phyloP scores from a whole-genome alignment of 345 rosid genomes.

The Populus davidiana region DNA sequence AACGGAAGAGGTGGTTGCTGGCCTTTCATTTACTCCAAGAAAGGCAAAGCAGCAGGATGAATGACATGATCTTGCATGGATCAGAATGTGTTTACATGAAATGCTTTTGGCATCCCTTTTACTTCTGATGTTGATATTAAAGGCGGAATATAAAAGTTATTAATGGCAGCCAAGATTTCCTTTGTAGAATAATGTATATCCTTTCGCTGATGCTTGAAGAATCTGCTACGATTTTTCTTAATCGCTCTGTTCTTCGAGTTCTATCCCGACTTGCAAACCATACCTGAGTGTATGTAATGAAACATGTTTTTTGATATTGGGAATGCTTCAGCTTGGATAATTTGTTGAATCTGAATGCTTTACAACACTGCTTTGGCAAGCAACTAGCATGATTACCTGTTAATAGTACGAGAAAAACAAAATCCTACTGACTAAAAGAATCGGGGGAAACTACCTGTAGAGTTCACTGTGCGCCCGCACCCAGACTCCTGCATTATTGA shows the following conservation, averaged over 20 bases:
- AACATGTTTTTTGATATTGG: too few relatives aligned
- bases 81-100: background rate
- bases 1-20: conserved; percentile 45
- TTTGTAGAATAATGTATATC: background rate
- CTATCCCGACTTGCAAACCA: background rate
- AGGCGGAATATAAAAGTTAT: background rate
- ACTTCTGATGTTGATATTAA: background rate
- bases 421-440: too few relatives aligned
- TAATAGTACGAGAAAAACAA: too few relatives aligned
- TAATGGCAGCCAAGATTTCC: background rate
- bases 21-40: conserved; percentile 34
- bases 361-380: too few relatives aligned
- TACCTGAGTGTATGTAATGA: background rate
- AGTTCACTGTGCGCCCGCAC: too few relatives aligned
- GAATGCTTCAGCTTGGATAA: too few relatives aligned
- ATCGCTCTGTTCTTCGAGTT: background rate
- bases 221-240: background rate
- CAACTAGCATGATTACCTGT: too few relatives aligned
- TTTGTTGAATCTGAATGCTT: too few relatives aligned
- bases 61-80: background rate
- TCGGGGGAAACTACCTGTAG: too few relatives aligned
- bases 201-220: background rate
- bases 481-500: too few relatives aligned
- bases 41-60: conserved; percentile 13
- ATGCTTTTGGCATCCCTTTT: conserved; percentile 12